phyloP scores from a whole-genome alignment of 129 eudicot genomes.

The Escallonia rubra region DNA sequence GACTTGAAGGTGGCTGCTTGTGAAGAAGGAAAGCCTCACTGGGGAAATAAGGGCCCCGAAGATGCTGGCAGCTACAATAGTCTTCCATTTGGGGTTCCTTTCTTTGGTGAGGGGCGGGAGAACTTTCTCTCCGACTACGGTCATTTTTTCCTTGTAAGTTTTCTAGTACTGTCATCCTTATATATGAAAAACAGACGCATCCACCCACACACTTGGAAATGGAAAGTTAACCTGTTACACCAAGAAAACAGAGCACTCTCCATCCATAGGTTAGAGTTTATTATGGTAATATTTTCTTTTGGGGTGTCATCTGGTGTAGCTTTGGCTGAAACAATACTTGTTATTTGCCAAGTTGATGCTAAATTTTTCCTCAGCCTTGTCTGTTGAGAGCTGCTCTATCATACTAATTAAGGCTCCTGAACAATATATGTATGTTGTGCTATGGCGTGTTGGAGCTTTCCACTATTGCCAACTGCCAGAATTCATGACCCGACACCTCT shows the following conservation, averaged over 20 bases:
- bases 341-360: too few species aligned
- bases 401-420: neutral
- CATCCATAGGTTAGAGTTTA: neutral
- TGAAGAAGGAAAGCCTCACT: constrained; percentile 52
- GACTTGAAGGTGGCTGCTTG: constrained; percentile 45
- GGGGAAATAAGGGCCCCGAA: constrained; percentile 58
- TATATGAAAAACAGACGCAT: neutral
- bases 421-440: neutral
- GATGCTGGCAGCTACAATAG: constrained; percentile 52
- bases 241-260: too few species aligned
- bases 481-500: neutral
- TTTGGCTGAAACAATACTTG: neutral
- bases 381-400: neutral
- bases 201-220: neutral
- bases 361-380: neutral
- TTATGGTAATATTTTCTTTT: neutral
- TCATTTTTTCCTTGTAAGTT: constrained; percentile 58
- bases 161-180: constrained; percentile 8
- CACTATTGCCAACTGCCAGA: neutral
- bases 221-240: neutral
- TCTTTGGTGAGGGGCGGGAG: constrained; percentile 49
- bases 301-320: neutral
- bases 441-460: neutral
- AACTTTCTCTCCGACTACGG: constrained; percentile 57
- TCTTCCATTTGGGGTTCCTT: constrained; percentile 46